phyloP scores from a whole-genome alignment of 352 stramenopile genomes.

The Pythium utonaiense region DNA sequence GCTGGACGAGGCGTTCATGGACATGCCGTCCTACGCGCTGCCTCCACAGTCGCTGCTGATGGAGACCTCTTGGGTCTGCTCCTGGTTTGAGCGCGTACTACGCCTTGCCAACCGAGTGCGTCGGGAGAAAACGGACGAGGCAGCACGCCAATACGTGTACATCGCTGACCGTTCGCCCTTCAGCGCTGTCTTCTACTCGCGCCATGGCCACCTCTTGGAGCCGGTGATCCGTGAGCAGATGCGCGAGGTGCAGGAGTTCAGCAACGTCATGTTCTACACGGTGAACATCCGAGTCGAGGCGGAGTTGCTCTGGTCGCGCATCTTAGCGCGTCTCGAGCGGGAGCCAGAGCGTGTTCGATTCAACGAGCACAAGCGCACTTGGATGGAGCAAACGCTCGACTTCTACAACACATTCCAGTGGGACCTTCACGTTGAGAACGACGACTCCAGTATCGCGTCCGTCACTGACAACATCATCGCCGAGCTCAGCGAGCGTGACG shows the following conservation, averaged over 20 bases:
- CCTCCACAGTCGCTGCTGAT: conserved; percentile 89
- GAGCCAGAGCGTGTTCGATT: conserved; percentile 76
- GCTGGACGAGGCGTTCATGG: conserved; percentile 85
- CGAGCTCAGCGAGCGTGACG: conserved; percentile 44
- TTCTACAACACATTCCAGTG: conserved; percentile 82
- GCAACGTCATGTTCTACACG: conserved; percentile 81
- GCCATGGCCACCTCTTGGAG: conserved; percentile 66
- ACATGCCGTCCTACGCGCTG: conserved; percentile 83
- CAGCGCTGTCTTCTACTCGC: conserved; percentile 79
- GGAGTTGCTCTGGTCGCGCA: conserved; percentile 76
- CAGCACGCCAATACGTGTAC: conserved; percentile 44
- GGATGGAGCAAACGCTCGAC: conserved; percentile 79
- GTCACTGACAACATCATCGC: conserved; percentile 56
- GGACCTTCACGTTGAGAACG: conserved; percentile 74
- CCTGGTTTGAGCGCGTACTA: conserved; percentile 88
- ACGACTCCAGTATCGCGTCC: conserved; percentile 42
- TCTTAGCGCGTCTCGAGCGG: conserved; percentile 47
- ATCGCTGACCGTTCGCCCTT: conserved; percentile 85
- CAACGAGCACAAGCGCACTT: conserved; percentile 80
- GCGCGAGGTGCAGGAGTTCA: conserved; percentile 69
- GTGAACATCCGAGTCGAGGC: conserved; percentile 76
- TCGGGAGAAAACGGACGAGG: conserved; percentile 30
- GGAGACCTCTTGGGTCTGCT: conserved; percentile 89
- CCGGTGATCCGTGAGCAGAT: conserved; percentile 83
- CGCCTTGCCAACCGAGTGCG: conserved; percentile 50